phyloP scores from a whole-genome alignment of 495 filamentous ascomycete species.

The Penicillium canescens region DNA sequence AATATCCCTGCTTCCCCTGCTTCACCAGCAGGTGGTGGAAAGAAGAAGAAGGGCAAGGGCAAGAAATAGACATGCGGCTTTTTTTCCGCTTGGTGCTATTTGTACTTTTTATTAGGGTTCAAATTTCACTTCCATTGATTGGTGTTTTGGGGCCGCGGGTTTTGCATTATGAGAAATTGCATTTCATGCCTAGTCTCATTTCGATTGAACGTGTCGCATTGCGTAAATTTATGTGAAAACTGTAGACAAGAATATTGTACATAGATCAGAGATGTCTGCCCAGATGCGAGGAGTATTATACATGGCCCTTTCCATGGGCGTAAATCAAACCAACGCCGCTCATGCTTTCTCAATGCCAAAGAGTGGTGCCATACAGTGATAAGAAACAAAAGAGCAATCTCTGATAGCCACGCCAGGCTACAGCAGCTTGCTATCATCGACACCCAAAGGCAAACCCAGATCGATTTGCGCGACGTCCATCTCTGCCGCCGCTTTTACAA shows the following conservation, averaged over 20 bases:
- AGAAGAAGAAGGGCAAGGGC: conserved; percentile 73
- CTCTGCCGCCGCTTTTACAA: conserved; percentile 49
- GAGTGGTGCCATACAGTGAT: not conserved
- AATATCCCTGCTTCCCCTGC: conserved; percentile 24
- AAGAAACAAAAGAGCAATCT: not conserved
- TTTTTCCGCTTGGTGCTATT: conserved; percentile 7
- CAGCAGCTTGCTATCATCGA: conserved; percentile 33
- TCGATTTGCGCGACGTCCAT: conserved; percentile 51
- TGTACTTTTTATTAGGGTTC: conserved; percentile 4
- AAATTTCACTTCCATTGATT: not conserved
- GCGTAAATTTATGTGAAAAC: not conserved
- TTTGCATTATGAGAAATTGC: conserved; percentile 4
- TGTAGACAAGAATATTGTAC: not conserved
- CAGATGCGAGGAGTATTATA: conserved; percentile 4
- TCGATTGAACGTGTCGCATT: no score
- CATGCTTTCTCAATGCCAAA: not conserved
- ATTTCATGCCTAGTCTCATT: not conserved
- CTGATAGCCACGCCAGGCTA: conserved; percentile 1
- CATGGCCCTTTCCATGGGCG: not conserved
- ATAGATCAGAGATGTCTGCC: not conserved
- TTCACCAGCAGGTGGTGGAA: conserved; percentile 31
- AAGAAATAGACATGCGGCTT: conserved; percentile 61
- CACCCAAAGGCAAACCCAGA: conserved; percentile 30
- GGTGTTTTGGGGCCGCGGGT: not conserved
- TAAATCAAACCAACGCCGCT: not conserved